These are phyloP conservation scores for Botrytis cinerea DNA, from an alignment of 2,329 filamentous ascomycete genomes.

Conservation along the genomic window DNA sequence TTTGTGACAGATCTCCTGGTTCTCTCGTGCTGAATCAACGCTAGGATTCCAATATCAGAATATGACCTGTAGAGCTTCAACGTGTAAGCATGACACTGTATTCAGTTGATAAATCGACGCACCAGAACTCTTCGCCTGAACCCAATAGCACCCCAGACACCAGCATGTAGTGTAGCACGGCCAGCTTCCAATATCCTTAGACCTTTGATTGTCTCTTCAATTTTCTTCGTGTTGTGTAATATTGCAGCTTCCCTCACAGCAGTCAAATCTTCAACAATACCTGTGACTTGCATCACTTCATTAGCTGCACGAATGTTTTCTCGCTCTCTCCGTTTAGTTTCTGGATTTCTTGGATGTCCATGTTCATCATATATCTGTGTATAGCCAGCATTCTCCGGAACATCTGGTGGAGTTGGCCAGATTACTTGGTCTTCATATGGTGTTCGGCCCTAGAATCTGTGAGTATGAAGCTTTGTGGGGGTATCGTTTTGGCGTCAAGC, in stretches of 20 bases:
- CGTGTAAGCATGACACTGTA: not conserved
- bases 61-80: constrained; percentile 41
- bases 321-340: constrained; percentile 39
- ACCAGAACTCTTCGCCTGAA: constrained; percentile 41
- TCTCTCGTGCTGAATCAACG: constrained; percentile 37
- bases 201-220: constrained; percentile 37
- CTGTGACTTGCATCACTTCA: constrained; percentile 43
- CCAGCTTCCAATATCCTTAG: constrained; percentile 39
- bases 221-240: constrained; percentile 29
- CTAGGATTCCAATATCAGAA: constrained; percentile 32
- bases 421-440: constrained; percentile 42
- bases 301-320: constrained; percentile 42
- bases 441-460: constrained; percentile 38
- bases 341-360: constrained; percentile 41
- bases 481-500: not conserved
- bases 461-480: not conserved
- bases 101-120: constrained; percentile 8
- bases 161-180: constrained; percentile 34
- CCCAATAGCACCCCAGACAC: constrained; percentile 42
- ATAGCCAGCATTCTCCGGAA: constrained; percentile 19
- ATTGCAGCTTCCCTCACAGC: constrained; percentile 35
- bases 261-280: constrained; percentile 40
- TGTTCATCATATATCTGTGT: constrained; percentile 40
- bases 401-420: constrained; percentile 18
- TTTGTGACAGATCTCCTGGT: constrained; percentile 28